Evolutionary conservation across 164 flowering plant genomes (phyloP).

Genomic region (Chloranthus sessilifolius): DNA sequence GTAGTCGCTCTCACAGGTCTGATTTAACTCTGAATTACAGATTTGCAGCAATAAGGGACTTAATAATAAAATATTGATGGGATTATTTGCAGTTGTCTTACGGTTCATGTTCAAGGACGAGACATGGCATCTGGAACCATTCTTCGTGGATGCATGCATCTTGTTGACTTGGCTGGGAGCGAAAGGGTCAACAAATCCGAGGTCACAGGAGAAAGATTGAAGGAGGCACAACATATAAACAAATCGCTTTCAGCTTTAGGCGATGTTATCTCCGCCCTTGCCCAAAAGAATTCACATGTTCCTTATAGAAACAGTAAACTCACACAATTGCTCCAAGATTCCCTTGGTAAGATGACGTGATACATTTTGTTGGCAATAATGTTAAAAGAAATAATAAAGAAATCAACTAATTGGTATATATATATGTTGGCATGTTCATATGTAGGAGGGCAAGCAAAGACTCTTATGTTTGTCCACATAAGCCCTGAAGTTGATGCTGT

Average conservation of each 20-base stretch:
- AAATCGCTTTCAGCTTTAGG: slow-evolving; percentile 82
- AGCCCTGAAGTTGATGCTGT: slow-evolving; percentile 74
- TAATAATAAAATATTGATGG: not conserved
- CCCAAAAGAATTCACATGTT: slow-evolving; percentile 61
- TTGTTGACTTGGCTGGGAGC: slow-evolving; percentile 88
- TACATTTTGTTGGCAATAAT: too few relatives aligned
- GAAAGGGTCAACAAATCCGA: slow-evolving; percentile 78
- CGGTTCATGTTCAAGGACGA: slow-evolving; percentile 82
- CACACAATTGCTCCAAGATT: slow-evolving; percentile 79
- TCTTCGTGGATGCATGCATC: slow-evolving; percentile 75
- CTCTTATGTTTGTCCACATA: slow-evolving; percentile 94
- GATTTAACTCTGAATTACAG: not conserved
- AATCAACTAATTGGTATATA: too few relatives aligned
- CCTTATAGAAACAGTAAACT: slow-evolving; percentile 83
- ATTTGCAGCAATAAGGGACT: too few relatives aligned
- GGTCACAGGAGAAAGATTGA: slow-evolving; percentile 67
- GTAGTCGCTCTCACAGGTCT: slow-evolving; percentile 99
- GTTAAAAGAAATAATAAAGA: too few relatives aligned
- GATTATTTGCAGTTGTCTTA: slow-evolving; percentile 54
- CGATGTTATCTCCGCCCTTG: slow-evolving; percentile 74
- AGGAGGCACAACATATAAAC: slow-evolving; percentile 79
- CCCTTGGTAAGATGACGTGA: slow-evolving; percentile 49
- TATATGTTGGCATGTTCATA: not conserved
- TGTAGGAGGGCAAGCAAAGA: slow-evolving; percentile 94
- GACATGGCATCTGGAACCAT: slow-evolving; percentile 51